These are phyloP conservation scores for Irpex rosettiformis DNA, from an alignment of 1,284 basidiomycete species.

Conservation along the genomic window DNA sequence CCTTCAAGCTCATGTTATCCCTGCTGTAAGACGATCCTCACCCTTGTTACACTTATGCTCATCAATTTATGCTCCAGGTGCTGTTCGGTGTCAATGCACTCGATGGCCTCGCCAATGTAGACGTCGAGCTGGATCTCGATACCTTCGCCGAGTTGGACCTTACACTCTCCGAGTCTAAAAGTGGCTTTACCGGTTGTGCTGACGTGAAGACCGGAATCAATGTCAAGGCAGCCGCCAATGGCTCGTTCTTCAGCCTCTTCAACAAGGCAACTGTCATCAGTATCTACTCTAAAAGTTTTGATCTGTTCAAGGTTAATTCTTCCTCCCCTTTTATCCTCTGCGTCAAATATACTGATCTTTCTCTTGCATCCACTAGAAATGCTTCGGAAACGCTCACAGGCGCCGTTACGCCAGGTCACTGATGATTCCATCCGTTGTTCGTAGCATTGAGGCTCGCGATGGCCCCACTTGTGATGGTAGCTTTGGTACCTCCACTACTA, in stretches of 20 bases:
- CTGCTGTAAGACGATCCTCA: constrained; percentile 25
- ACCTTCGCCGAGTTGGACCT: constrained; percentile 34
- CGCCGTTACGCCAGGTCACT: background rate
- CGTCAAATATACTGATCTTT: background rate
- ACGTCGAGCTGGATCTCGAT: constrained; percentile 41
- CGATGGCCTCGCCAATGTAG: constrained; percentile 27
- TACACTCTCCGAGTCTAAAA: constrained; percentile 5
- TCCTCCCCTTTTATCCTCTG: too few relatives aligned
- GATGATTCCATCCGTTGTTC: background rate
- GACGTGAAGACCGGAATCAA: constrained; percentile 23
- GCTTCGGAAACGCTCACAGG: background rate
- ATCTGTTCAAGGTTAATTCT: constrained; percentile 3
- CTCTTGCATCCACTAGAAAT: background rate
- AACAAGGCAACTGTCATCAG: constrained; percentile 1
- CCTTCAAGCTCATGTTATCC: constrained; percentile 46
- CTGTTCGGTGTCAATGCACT: constrained; percentile 36
- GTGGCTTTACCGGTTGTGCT: constrained; percentile 23
- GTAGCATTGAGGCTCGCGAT: background rate
- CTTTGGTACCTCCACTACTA: background rate
- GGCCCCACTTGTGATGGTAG: background rate
- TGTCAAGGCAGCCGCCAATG: constrained; percentile 24
- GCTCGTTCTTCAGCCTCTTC: constrained; percentile 10
- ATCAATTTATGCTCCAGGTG: background rate
- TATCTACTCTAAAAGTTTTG: constrained; percentile 3
- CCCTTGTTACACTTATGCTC: background rate